Evolutionary conservation across 768 basidiomycete genomes (phyloP).

Genomic region (Mycena capillaripes): DNA sequence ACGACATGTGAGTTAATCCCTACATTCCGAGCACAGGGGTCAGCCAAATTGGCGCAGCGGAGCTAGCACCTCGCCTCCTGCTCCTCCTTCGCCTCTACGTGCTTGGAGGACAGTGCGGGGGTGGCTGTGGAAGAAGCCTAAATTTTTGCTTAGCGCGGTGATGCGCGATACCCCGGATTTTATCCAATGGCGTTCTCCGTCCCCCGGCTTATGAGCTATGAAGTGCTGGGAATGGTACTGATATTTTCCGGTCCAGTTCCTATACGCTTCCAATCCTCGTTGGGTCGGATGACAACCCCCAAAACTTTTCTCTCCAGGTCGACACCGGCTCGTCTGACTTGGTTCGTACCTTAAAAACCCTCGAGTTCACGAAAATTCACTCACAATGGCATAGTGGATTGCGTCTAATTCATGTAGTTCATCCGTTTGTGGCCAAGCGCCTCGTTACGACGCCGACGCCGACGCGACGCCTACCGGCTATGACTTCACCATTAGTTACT

Average conservation of each 20-base stretch:
- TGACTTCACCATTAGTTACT: conserved; percentile 68
- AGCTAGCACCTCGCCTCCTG: neutral
- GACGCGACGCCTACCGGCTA: conserved; percentile 58
- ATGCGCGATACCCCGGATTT: neutral
- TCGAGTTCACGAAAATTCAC: neutral
- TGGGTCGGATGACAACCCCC: conserved; percentile 56
- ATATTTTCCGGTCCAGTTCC: conserved; percentile 56
- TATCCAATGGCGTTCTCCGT: neutral
- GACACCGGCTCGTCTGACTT: conserved; percentile 89
- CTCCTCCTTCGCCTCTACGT: neutral
- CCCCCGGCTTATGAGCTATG: neutral
- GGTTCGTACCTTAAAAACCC: conserved; percentile 53
- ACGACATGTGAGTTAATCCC: conserved; percentile 68
- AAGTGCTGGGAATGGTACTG: neutral
- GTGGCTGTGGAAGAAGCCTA: conserved; percentile 31
- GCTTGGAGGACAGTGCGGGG: conserved; percentile 21
- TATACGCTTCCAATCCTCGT: conserved; percentile 75
- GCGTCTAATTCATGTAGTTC: conserved; percentile 76
- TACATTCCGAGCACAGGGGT: neutral
- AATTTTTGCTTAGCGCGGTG: conserved; percentile 3
- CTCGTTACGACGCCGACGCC: conserved; percentile 75
- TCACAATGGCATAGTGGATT: conserved; percentile 72
- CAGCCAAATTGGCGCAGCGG: neutral
- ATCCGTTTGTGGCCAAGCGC: conserved; percentile 61
- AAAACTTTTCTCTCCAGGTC: conserved; percentile 75